Base-by-base conservation (phyloP, 805 yeast genomes). In the Blastobotrys mokoenaii region DNA sequence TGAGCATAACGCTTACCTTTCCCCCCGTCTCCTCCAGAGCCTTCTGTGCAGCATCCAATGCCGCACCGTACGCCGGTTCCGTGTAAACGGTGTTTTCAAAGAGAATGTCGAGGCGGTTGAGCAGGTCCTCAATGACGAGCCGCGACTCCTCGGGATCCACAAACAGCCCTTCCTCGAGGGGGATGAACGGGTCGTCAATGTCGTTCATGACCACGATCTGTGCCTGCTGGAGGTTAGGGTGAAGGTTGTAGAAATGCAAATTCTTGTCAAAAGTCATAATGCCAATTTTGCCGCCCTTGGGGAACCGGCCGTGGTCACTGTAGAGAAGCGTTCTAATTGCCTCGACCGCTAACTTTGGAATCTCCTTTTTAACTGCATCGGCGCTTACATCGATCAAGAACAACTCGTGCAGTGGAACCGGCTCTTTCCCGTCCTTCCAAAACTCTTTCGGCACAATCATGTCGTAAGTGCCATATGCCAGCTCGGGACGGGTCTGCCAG, bases 401-500 rank as follows among this genome's bases (percentile, higher is more conserved):
- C 18, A 87, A 74, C 60, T 80, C 84, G 55, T 77, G 82, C 47
- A 85, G 64, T 1, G 82, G 77, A 14, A 63, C 55, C 6, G 79
- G 69, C 6, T 62, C 59, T 2, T 51, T 56, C 3, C 60, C 61
- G 6, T 66, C 69, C 31, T 72, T 66, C 62, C 84, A 80, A 62
- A 86, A 90, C 38, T 74, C 77, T 12, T 70, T 64, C 1, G 96
- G 95, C 2, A 86, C 96, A 4, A 79, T 61, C 49, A 85, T 76
- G 55, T 93, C 99, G 51, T 86, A 88, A 10, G 88, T 84, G 12
- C 97, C 97, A 38, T 70, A 73, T 50, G 74, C 77, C 41, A 90
- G 69, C 57, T 90, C 97, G 0, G 95, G 89, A 41, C 88, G 72
- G 37, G 68, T 66, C 31, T 64, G 66, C 51, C 75, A 70, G 64